Conservation (phyloP, 208 protist species). For the Strigomonas culicis region DNA sequence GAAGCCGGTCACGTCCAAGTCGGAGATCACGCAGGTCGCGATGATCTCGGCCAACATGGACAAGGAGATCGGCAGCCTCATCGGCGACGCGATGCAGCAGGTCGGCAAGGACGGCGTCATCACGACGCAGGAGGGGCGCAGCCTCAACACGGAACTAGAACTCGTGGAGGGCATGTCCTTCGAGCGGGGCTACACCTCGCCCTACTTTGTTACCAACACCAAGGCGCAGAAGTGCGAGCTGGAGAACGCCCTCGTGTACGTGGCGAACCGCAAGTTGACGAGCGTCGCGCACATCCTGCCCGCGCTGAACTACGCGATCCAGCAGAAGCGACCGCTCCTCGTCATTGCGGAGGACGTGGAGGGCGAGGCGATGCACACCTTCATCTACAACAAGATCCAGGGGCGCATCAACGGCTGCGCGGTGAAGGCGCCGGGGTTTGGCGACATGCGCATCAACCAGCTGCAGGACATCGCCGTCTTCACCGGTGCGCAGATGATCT, state of each 20-base stretch:
- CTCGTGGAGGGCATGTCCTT: slow-evolving; percentile 98
- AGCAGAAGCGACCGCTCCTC: slow-evolving; percentile 91
- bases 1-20: slow-evolving; percentile 92
- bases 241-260: slow-evolving; percentile 95
- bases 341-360: slow-evolving; percentile 99
- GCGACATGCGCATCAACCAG: slow-evolving; percentile 97
- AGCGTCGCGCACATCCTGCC: slow-evolving; percentile 87
- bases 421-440: slow-evolving; percentile 99
- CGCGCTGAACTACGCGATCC: slow-evolving; percentile 88
- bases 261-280: slow-evolving; percentile 96
- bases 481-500: slow-evolving; percentile 93
- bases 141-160: slow-evolving; percentile 97
- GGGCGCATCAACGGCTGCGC: slow-evolving; percentile 85
- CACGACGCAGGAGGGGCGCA: slow-evolving; percentile 99
- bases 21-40: slow-evolving; percentile 97
- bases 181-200: slow-evolving; percentile 97
- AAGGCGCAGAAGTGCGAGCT: slow-evolving; percentile 96
- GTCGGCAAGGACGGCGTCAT: slow-evolving; percentile 99
- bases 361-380: slow-evolving; percentile 93
- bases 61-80: slow-evolving; percentile 96
- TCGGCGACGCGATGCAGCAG: slow-evolving; percentile 98
- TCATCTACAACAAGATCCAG: slow-evolving; percentile 87
- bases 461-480: slow-evolving; percentile 99
- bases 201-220: slow-evolving; percentile 98
- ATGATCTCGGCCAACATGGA: slow-evolving; percentile 99